phyloP scores from a whole-genome alignment of 345 rosid genomes.

The Syzygium oleosum region DNA sequence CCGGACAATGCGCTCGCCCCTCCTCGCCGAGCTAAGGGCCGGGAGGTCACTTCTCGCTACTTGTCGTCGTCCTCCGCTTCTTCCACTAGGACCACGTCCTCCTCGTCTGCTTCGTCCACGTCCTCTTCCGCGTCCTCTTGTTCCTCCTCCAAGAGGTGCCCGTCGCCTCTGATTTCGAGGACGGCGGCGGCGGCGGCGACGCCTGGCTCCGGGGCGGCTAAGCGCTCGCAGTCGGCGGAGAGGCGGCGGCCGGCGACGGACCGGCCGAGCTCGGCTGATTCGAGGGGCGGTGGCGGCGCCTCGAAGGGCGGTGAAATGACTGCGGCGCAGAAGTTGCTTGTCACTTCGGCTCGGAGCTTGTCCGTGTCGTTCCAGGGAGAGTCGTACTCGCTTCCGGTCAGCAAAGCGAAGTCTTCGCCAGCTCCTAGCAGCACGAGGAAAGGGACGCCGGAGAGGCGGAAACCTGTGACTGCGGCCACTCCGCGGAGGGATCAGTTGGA shows the following conservation, averaged over 20 bases:
- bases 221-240: constrained; percentile 67
- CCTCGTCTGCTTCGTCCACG: constrained; percentile 19
- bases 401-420: constrained; percentile 55
- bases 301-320: constrained; percentile 25
- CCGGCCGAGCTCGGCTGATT: constrained; percentile 27
- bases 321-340: constrained; percentile 54
- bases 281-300: constrained; percentile 8
- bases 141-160: constrained; percentile 37
- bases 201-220: constrained; percentile 19
- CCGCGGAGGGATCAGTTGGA: constrained; percentile 33
- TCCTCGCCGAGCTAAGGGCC: constrained; percentile 52
- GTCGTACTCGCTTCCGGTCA: constrained; percentile 61
- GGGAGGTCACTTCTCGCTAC: constrained; percentile 80
- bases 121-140: constrained; percentile 20
- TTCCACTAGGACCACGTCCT: background rate
- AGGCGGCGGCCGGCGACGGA: constrained; percentile 61
- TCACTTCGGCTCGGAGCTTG: constrained; percentile 67
- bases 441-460: constrained; percentile 9
- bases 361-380: constrained; percentile 80
- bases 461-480: background rate
- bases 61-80: constrained; percentile 27
- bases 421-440: constrained; percentile 30
- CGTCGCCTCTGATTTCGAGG: constrained; percentile 54
- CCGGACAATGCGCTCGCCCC: constrained; percentile 50
- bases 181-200: constrained; percentile 12